Base-by-base conservation (phyloP, 495 filamentous ascomycete genomes). In the Aspergillus saccharolyticus region DNA sequence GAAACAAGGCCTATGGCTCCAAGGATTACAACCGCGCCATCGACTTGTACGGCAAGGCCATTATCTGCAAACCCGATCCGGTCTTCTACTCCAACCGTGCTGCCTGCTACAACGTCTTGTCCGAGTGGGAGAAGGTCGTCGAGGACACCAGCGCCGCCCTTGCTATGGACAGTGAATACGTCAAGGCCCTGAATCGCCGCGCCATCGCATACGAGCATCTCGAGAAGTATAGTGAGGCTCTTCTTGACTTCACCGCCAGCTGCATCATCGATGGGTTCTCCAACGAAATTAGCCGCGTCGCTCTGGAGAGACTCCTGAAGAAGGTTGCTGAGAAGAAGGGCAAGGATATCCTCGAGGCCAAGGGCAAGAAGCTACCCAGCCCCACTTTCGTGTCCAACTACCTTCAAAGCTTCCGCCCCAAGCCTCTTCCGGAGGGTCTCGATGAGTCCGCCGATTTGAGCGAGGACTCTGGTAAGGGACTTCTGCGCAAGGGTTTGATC, bases 31-130 rank as follows among this genome's bases (percentile, higher is more conserved):
- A 87, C 66, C 83, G 82, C 58, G 94, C 94, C 50, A 99, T 97
- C 65, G 87, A 91, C 0, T 81, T 99, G 39, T 99, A 99, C 71
- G 86, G 89, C 52, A 89, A 94, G 75, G 94, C 94, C 22, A 94
- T 99, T 62, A 73, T 97, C 30, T 99, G 94, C 87, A 96, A 90
- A 77, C 86, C 91, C 42, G 95, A 99, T 67, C 90, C 94, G 3
- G 90, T 99, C 66, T 99, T 90, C 81, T 99, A 95, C 81, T 97
- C 93, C 46, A 99, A 99, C 77, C 85, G 94, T 44, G 95, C 95
- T 48, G 94, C 94, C 51, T 99, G 94, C 79, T 96, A 90, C 78
- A 97, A 96, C 68, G 91, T 95, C 49, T 82, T 91, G 59, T 84
- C 81, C 30, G 76, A 95, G 53, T 99, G 93, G 93, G 87, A 93